Conservation (phyloP, 1,284 basidiomycete species). For the Ustilago bromivora region DNA sequence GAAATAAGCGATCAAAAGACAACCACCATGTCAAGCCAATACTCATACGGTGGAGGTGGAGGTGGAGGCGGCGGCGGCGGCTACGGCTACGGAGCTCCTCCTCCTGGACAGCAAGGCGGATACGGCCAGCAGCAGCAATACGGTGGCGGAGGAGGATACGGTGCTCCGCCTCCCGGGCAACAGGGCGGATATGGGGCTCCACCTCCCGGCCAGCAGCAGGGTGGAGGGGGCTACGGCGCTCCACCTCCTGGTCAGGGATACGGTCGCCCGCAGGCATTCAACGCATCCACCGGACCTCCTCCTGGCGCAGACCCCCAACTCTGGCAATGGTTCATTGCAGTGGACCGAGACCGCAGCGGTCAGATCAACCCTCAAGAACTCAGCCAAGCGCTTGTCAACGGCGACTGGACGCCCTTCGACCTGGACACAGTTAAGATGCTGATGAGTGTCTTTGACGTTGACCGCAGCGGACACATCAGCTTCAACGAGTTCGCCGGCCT, state of each 20-base stretch:
- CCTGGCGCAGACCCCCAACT: constrained; percentile 62
- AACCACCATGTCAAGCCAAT: constrained; percentile 48
- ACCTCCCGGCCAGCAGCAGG: constrained; percentile 26
- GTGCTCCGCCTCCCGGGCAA: constrained; percentile 20
- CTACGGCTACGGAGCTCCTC: constrained; percentile 44
- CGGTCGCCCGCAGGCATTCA: constrained; percentile 50
- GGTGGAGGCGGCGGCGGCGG: constrained; percentile 26
- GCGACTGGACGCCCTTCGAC: constrained; percentile 63
- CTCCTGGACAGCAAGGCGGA: constrained; percentile 37
- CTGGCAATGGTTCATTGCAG: constrained; percentile 64
- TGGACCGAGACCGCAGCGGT: constrained; percentile 57
- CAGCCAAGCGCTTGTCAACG: constrained; percentile 62
- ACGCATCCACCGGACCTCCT: constrained; percentile 51
- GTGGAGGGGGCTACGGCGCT: constrained; percentile 28
- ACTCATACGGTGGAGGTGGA: constrained; percentile 45
- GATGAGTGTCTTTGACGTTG: constrained; percentile 62
- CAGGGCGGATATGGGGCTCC: constrained; percentile 39
- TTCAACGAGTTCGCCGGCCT: constrained; percentile 63
- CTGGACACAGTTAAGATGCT: constrained; percentile 65
- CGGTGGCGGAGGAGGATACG: constrained; percentile 32
- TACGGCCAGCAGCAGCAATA: constrained; percentile 44
- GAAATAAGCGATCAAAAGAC: neutral
- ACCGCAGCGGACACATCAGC: constrained; percentile 59
- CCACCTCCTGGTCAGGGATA: constrained; percentile 33
- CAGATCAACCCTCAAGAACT: constrained; percentile 59